A percentile compares a stretch with the other conserved stretches of the same genome.
phyloP scores from a whole-genome alignment of 352 stramenopile species.

The Phytophthora tubulina region DNA sequence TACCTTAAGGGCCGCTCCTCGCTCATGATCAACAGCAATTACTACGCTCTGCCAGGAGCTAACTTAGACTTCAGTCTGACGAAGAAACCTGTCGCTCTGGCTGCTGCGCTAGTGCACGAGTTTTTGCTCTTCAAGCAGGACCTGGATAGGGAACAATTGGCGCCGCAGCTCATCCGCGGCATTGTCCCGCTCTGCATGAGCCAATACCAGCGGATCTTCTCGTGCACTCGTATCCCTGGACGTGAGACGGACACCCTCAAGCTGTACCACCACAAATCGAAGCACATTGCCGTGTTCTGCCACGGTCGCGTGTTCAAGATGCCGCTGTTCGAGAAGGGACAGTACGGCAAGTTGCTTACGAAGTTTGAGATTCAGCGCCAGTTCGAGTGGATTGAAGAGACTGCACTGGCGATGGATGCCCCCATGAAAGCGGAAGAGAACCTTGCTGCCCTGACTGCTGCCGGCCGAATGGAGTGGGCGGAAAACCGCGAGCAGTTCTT shows the following conservation, averaged over 20 bases:
- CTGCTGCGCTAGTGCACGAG: conserved; percentile 75
- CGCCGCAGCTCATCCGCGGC: conserved; percentile 84
- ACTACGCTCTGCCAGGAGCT: conserved; percentile 84
- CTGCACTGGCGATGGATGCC: conserved; percentile 47
- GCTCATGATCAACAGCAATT: conserved; percentile 94
- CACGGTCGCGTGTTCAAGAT: conserved; percentile 92
- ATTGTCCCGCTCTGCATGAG: conserved; percentile 92
- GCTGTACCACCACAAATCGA: conserved; percentile 74
- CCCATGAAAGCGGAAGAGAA: conserved; percentile 55
- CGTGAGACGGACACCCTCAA: conserved; percentile 88
- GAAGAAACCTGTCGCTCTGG: conserved; percentile 68
- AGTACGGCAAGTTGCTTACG: conserved; percentile 75
- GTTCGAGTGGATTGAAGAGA: conserved; percentile 76
- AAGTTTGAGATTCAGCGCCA: conserved; percentile 87
- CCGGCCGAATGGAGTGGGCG: conserved; percentile 88
- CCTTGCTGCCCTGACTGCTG: conserved; percentile 83
- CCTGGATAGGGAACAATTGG: conserved; percentile 84
- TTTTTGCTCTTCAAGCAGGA: conserved; percentile 91
- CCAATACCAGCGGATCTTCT: conserved; percentile 92
- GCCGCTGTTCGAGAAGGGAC: conserved; percentile 83
- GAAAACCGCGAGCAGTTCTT: conserved; percentile 92
- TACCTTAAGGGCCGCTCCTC: conserved; percentile 90
- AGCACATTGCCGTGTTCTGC: conserved; percentile 90
- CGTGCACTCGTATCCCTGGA: conserved; percentile 89
- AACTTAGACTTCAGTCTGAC: conserved; percentile 75